Conservation (phyloP, 139 green algal species). For the Spirogloea muscicola region DNA sequence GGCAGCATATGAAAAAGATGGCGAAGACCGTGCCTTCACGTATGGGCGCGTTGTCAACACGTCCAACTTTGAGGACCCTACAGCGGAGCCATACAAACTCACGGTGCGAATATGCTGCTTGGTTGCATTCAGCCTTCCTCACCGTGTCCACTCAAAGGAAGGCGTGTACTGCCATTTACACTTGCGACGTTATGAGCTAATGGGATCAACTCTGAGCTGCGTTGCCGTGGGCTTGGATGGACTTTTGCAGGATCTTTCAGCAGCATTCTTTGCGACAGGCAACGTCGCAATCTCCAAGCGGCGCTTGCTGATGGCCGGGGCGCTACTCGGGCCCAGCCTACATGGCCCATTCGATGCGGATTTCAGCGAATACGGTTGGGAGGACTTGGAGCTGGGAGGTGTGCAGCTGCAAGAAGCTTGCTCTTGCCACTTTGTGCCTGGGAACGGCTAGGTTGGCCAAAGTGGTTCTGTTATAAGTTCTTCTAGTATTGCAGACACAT, state of each 20-base stretch:
- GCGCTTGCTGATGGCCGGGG: constrained; percentile 4
- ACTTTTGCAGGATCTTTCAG: constrained; percentile 39
- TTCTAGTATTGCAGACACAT: no score
- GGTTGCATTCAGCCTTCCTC: not conserved
- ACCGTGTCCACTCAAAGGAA: no score
- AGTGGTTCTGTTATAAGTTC: no score
- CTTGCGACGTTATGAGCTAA: not conserved
- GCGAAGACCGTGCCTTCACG: constrained; percentile 37
- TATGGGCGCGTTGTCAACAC: constrained; percentile 38
- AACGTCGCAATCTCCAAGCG: constrained; percentile 48
- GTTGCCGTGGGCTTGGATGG: not conserved
- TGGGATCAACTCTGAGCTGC: not conserved
- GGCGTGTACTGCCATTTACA: not conserved
- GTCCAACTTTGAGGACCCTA: constrained; percentile 26
- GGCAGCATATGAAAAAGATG: constrained; percentile 12
- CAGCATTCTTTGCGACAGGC: constrained; percentile 54
- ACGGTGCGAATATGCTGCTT: constrained; percentile 21
- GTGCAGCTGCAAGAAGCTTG: no score
- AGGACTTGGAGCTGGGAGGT: constrained; percentile 53
- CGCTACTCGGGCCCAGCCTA: not conserved
- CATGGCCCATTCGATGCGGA: constrained; percentile 46
- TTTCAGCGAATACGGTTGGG: constrained; percentile 52
- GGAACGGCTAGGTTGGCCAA: no score
- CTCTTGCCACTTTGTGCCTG: no score
- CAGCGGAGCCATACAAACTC: constrained; percentile 4